phyloP scores from a whole-genome alignment of 225 moss, liverwort and hornwort species.

The Bryoerythrophyllum caledonicum region DNA sequence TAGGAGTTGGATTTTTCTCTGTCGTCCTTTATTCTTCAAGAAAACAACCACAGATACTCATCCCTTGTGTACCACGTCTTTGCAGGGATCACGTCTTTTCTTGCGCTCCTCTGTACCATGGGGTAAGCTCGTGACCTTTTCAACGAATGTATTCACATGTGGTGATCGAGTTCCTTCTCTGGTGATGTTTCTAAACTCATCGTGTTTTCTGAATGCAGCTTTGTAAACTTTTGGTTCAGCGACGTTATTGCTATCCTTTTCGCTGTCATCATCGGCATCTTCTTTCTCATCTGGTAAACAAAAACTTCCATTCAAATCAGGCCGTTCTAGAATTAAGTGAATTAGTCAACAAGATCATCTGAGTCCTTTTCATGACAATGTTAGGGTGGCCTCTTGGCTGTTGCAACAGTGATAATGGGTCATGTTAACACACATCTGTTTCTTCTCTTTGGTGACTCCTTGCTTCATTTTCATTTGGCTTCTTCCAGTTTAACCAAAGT shows the following conservation, averaged over 20 bases:
- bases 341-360: background rate
- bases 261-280: conserved; percentile 50
- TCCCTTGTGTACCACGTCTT: conserved; percentile 2
- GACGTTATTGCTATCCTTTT: conserved; percentile 44
- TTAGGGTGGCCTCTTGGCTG: too few species aligned
- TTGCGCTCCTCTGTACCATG: conserved; percentile 57
- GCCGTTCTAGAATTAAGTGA: background rate
- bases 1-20: background rate
- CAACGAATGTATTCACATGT: background rate
- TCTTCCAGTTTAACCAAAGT: too few species aligned
- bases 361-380: background rate
- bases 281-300: conserved; percentile 53
- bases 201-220: conserved; percentile 43
- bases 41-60: conserved; percentile 13
- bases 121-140: conserved; percentile 34
- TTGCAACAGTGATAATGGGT: too few species aligned
- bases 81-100: conserved; percentile 51
- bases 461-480: too few species aligned
- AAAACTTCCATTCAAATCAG: conserved; percentile 9
- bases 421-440: too few species aligned
- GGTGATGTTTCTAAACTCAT: conserved; percentile 7
- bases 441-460: too few species aligned
- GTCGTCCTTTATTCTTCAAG: conserved; percentile 5
- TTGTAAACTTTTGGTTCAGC: conserved; percentile 55
- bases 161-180: conserved; percentile 3